These are phyloP conservation scores for Verticillium albo-atrum DNA, from an alignment of 2,329 filamentous ascomycete species.

Conservation along the genomic window DNA sequence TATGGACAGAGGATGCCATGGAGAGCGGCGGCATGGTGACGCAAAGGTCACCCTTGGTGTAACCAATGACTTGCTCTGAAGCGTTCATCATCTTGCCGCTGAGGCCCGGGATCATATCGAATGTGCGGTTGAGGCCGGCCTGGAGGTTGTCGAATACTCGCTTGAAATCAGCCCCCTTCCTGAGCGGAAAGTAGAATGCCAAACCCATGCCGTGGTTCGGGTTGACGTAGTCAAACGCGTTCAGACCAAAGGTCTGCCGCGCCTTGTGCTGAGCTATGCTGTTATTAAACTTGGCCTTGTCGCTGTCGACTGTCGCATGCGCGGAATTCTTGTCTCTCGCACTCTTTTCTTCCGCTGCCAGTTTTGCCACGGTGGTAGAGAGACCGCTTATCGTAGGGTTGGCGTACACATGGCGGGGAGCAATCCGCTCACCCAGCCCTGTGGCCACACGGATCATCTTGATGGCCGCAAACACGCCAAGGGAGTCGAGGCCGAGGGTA, in stretches of 20 bases:
- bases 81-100: constrained; percentile 27
- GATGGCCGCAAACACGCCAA: constrained; percentile 21
- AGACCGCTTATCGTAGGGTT: constrained; percentile 22
- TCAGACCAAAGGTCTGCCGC: constrained; percentile 19
- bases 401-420: constrained; percentile 28
- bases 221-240: constrained; percentile 26
- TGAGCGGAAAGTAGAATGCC: constrained; percentile 27
- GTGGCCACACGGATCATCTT: constrained; percentile 24
- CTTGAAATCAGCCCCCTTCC: constrained; percentile 16
- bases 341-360: constrained; percentile 7
- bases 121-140: constrained; percentile 25
- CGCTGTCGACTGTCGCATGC: not conserved
- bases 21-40: constrained; percentile 12
- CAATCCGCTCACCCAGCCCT: constrained; percentile 21
- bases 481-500: constrained; percentile 24
- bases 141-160: constrained; percentile 25
- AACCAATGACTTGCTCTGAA: constrained; percentile 21
- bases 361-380: constrained; percentile 14
- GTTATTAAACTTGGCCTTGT: constrained; percentile 10
- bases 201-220: constrained; percentile 24
- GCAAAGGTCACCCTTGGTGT: constrained; percentile 18
- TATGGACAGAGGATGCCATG: not conserved
- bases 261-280: constrained; percentile 16
- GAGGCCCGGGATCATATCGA: constrained; percentile 29
- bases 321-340: constrained; percentile 5